These are phyloP conservation scores for Datisca glomerata DNA, from an alignment of 306 rosid species.

Conservation along the genomic window DNA sequence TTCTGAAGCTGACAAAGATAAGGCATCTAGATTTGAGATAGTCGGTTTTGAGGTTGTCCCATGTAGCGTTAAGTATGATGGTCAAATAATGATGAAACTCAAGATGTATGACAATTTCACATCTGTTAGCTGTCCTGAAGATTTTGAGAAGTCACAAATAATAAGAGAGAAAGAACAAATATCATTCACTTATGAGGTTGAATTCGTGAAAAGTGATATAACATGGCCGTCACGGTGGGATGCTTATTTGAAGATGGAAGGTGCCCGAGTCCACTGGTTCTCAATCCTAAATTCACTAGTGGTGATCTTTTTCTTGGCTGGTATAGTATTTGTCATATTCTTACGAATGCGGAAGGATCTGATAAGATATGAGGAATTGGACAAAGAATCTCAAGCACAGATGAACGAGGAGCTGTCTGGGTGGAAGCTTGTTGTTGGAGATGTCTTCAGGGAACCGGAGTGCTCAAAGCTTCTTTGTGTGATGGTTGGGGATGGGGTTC, in stretches of 20 bases:
- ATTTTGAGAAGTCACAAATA: too few relatives aligned
- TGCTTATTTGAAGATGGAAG: too few relatives aligned
- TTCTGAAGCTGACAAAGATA: too few relatives aligned
- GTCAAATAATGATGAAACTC: conserved; percentile 29
- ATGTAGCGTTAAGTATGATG: conserved; percentile 42
- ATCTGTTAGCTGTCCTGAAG: too few relatives aligned
- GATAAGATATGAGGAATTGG: conserved; percentile 61
- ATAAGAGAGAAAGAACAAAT: too few relatives aligned
- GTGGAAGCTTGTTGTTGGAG: conserved; percentile 78
- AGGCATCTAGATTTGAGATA: conserved; percentile 51
- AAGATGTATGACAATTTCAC: conserved; percentile 33
- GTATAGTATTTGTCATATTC: conserved; percentile 66
- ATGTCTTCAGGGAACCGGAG: conserved; percentile 51
- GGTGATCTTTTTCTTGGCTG: conserved; percentile 70
- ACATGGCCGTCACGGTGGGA: conserved; percentile 78
- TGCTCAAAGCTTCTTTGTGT: conserved; percentile 42
- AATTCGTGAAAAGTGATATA: conserved; percentile 56
- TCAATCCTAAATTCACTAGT: conserved; percentile 58
- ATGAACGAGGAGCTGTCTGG: conserved; percentile 70
- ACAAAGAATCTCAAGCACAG: conserved; percentile 71
- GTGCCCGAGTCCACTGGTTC: conserved; percentile 72
- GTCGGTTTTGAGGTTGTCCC: conserved; percentile 75
- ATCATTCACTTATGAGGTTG: conserved; percentile 57
- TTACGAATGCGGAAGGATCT: conserved; percentile 65
- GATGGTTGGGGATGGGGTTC: conserved; percentile 66